phyloP scores from a whole-genome alignment of 2,329 filamentous ascomycete genomes.

The Microdochium nivale region DNA sequence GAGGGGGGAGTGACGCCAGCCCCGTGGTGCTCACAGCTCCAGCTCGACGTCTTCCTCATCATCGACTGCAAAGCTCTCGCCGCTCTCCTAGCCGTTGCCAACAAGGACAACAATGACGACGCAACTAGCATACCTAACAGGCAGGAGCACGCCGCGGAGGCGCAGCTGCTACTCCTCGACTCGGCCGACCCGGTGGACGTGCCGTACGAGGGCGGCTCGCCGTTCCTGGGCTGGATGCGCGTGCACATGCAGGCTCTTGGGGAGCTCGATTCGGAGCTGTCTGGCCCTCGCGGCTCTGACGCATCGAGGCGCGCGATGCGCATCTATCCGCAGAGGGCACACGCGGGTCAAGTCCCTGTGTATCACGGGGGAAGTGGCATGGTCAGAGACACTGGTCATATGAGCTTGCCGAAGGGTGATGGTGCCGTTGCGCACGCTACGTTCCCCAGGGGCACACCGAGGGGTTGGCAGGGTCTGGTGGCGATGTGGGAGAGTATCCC shows the following conservation, averaged over 20 bases:
- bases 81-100: neutral
- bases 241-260: neutral
- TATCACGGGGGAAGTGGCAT: no score
- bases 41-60: neutral
- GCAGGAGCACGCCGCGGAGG: no score
- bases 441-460: neutral
- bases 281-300: neutral
- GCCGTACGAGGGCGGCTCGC: neutral
- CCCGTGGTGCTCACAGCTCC: neutral
- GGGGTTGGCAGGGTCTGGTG: neutral
- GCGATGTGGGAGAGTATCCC: neutral
- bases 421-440: no score
- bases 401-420: neutral
- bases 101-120: no score
- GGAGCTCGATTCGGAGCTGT: neutral
- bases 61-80: neutral
- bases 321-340: neutral
- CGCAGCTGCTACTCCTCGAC: neutral
- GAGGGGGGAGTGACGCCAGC: neutral
- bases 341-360: neutral
- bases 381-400: no score
- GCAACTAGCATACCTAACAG: no score
- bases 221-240: neutral
- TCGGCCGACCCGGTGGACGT: neutral
- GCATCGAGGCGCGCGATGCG: neutral